Evolutionary conservation across 805 yeast genomes (phyloP).

Genomic region (Candida berthetii): DNA sequence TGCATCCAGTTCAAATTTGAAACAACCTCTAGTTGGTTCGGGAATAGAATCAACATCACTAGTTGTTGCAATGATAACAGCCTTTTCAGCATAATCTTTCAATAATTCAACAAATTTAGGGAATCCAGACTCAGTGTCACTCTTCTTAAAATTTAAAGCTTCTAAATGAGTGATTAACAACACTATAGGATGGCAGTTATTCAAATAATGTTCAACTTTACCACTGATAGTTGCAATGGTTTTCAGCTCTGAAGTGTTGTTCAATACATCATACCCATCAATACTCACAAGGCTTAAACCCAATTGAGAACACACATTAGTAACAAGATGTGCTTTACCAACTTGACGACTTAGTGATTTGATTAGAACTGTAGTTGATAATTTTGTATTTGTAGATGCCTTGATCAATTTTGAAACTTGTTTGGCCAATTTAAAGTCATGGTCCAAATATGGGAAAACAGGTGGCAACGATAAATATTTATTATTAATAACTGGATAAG

Average conservation of each 20-base stretch:
- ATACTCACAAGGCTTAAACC: slow-evolving; percentile 66
- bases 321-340: slow-evolving; percentile 68
- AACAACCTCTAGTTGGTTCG: slow-evolving; percentile 54
- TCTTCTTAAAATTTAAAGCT: slow-evolving; percentile 58
- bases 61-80: slow-evolving; percentile 53
- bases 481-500: slow-evolving; percentile 26
- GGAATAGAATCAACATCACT: slow-evolving; percentile 66
- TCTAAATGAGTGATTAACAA: slow-evolving; percentile 71
- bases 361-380: slow-evolving; percentile 60
- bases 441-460: slow-evolving; percentile 27
- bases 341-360: slow-evolving; percentile 67
- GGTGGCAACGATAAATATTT: slow-evolving; percentile 39
- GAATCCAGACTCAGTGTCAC: slow-evolving; percentile 42
- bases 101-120: slow-evolving; percentile 53
- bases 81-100: slow-evolving; percentile 41
- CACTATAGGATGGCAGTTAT: slow-evolving; percentile 39
- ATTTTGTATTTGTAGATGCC: slow-evolving; percentile 36
- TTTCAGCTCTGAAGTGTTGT: slow-evolving; percentile 69
- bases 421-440: slow-evolving; percentile 40
- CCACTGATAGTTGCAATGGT: slow-evolving; percentile 77
- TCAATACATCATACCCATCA: slow-evolving; percentile 62
- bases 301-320: slow-evolving; percentile 44
- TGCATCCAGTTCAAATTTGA: slow-evolving; percentile 73
- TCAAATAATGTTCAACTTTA: slow-evolving; percentile 57
- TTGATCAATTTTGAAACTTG: slow-evolving; percentile 47